Evolutionary conservation across 176 grass and related monocot species (phyloP).

Genomic region (Hsuehochloa calcarea): DNA sequence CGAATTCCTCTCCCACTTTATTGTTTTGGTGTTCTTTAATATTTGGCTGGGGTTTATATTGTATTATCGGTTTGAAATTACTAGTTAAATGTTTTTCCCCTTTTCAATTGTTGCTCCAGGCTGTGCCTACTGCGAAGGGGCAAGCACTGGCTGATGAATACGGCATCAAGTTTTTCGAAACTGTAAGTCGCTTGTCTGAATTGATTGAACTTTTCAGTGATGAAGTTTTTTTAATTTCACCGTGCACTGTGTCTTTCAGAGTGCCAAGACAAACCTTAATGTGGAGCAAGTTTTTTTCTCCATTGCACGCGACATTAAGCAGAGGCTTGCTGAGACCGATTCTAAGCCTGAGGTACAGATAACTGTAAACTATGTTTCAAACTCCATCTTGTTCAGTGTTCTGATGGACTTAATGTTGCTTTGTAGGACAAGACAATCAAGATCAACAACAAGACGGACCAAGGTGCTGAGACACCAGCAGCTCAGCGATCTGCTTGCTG

Average conservation of each 20-base stretch:
- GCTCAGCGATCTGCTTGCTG: slow-evolving; percentile 69
- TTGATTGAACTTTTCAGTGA: not conserved
- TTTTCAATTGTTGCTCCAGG: slow-evolving; percentile 48
- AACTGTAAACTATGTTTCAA: not conserved
- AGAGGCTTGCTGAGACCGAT: slow-evolving; percentile 78
- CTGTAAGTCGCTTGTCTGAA: slow-evolving; percentile 55
- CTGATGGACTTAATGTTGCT: slow-evolving; percentile 26
- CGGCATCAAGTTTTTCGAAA: slow-evolving; percentile 97
- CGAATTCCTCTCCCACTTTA: not conserved
- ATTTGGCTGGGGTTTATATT: not conserved
- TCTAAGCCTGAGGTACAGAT: slow-evolving; percentile 78
- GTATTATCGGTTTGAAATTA: slow-evolving; percentile 6
- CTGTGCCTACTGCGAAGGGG: slow-evolving; percentile 91
- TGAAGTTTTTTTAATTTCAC: slow-evolving; percentile 1
- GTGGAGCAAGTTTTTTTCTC: slow-evolving; percentile 98
- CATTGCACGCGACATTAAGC: slow-evolving; percentile 87
- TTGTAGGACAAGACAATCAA: slow-evolving; percentile 83
- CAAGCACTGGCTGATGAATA: slow-evolving; percentile 96
- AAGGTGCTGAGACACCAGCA: slow-evolving; percentile 29
- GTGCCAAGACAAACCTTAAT: slow-evolving; percentile 94
- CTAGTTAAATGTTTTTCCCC: not conserved
- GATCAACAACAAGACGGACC: slow-evolving; percentile 71
- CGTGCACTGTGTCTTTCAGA: slow-evolving; percentile 44
- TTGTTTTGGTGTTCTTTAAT: slow-evolving; percentile 15
- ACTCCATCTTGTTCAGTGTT: not conserved